Evolutionary conservation across 2,329 filamentous ascomycete species (phyloP).

Genomic region (Sporothrix variecibatus): DNA sequence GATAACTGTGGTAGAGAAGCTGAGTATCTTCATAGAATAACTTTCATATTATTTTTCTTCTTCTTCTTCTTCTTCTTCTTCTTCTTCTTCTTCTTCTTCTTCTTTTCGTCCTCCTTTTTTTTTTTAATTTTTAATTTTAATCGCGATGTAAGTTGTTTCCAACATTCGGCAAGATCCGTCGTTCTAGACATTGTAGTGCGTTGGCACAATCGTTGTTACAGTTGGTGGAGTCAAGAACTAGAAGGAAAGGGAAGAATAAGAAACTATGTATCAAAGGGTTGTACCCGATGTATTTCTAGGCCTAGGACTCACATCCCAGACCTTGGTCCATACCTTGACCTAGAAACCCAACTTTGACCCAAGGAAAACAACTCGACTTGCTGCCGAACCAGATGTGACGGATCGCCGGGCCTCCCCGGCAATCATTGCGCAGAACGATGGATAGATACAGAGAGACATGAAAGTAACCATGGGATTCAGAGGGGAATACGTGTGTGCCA

Average conservation of each 20-base stretch:
- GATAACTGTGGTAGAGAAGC: too few species aligned
- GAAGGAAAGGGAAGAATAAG: too few species aligned
- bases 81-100: too few species aligned
- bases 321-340: background rate
- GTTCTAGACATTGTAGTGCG: background rate
- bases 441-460: background rate
- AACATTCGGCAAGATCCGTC: background rate
- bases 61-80: too few species aligned
- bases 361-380: background rate
- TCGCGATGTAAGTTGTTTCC: too few species aligned
- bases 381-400: slow-evolving; percentile 14
- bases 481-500: background rate
- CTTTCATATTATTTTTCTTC: too few species aligned
- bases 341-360: background rate
- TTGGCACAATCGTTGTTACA: background rate
- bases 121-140: too few species aligned
- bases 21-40: too few species aligned
- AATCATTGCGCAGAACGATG: background rate
- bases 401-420: slow-evolving; percentile 16
- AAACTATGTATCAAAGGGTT: background rate
- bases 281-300: background rate
- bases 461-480: background rate
- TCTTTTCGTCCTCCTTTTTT: background rate
- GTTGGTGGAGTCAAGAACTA: background rate
- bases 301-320: background rate